These are phyloP conservation scores for Larix kaempferi DNA, from an alignment of 75 land plant species.

Conservation along the genomic window DNA sequence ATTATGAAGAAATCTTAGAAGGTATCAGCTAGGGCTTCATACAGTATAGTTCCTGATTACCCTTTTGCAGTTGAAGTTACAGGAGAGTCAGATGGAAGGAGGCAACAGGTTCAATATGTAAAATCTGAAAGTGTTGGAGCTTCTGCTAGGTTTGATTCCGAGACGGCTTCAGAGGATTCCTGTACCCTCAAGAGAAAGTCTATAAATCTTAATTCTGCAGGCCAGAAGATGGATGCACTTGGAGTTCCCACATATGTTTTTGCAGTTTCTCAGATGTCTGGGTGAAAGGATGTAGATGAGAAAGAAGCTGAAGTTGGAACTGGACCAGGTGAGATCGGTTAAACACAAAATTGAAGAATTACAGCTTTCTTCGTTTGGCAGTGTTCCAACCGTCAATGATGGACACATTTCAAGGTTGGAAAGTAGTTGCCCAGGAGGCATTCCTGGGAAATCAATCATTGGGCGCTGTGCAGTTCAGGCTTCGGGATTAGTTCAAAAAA, in stretches of 20 bases:
- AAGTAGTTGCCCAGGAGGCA: background rate
- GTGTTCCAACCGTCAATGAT: constrained; percentile 2
- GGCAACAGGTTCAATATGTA: background rate
- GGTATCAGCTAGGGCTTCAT: background rate
- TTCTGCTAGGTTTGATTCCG: constrained; percentile 34
- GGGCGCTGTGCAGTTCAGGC: background rate
- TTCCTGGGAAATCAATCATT: background rate
- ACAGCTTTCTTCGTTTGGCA: background rate
- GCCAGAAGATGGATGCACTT: background rate
- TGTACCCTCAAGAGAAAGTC: constrained; percentile 30
- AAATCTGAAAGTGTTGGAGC: constrained; percentile 28
- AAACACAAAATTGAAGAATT: constrained; percentile 18
- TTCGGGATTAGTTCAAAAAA: constrained; percentile 5
- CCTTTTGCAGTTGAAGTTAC: constrained; percentile 13
- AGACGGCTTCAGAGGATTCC: constrained; percentile 23
- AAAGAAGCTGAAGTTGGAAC: constrained; percentile 23
- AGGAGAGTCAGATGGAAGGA: constrained; percentile 36
- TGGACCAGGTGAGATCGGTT: constrained; percentile 21
- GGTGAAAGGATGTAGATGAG: constrained; percentile 25
- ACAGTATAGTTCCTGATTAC: constrained; percentile 22
- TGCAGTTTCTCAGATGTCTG: constrained; percentile 11
- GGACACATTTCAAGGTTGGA: background rate
- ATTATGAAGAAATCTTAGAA: constrained; percentile 6
- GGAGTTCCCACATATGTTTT: background rate
- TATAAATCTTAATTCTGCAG: constrained; percentile 24